Evolutionary conservation across 2,329 filamentous ascomycete genomes (phyloP).

Genomic region (Aspergillus hiratsukae): DNA sequence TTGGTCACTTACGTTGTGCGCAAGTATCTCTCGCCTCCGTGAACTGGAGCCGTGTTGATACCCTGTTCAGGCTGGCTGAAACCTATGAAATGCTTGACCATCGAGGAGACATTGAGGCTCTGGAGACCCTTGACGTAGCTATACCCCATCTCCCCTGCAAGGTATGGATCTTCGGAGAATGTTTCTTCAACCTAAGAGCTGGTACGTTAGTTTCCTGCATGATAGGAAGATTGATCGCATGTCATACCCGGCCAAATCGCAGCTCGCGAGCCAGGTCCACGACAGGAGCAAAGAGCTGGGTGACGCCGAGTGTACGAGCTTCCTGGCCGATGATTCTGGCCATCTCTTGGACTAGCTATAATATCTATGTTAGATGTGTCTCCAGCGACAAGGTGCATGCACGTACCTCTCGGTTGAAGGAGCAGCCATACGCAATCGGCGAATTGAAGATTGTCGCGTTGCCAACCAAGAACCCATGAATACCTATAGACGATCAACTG

Average conservation of each 20-base stretch:
- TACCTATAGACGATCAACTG: conserved; percentile 26
- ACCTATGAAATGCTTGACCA: conserved; percentile 71
- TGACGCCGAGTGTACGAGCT: conserved; percentile 62
- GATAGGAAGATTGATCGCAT: not conserved
- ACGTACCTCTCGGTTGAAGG: conserved; percentile 57
- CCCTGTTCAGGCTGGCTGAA: conserved; percentile 68
- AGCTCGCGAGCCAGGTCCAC: conserved; percentile 67
- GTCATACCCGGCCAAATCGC: conserved; percentile 58
- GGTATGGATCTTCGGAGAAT: conserved; percentile 64
- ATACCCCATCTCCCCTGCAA: conserved; percentile 65
- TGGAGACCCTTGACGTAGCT: conserved; percentile 59
- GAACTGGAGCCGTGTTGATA: conserved; percentile 61
- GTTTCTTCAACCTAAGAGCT: conserved; percentile 58
- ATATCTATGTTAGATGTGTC: not conserved
- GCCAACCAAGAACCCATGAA: conserved; percentile 66
- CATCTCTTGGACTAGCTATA: conserved; percentile 59
- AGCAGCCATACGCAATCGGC: conserved; percentile 67
- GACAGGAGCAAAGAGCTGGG: conserved; percentile 68
- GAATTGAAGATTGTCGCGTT: conserved; percentile 79
- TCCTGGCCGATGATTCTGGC: conserved; percentile 62
- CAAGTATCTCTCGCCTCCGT: conserved; percentile 53
- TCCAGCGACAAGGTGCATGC: not conserved
- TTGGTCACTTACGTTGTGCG: conserved; percentile 51
- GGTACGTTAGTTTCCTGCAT: not conserved
- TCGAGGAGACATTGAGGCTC: conserved; percentile 61